Base-by-base conservation (phyloP, 257 asterid genomes). In the Ajuga chamaepitys region DNA sequence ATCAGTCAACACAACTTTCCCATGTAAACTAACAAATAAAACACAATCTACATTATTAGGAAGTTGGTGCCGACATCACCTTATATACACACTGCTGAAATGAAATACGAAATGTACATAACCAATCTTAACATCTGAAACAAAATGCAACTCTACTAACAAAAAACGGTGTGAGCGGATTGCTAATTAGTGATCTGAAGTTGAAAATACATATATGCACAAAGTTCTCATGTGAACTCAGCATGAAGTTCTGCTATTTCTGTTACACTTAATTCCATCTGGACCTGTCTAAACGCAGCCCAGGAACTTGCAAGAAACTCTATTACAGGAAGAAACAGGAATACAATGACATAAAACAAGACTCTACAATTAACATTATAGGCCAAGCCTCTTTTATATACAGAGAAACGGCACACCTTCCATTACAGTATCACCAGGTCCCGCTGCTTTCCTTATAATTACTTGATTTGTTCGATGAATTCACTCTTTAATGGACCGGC, bases 311-410 rank as follows among this genome's bases (percentile, higher is more conserved):
- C 66, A 54, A 50, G 50, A 74, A 48, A 37, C 46, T 48, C 70
- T 67, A 62, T 64, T 75, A 63, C 58, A 73, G 17, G 66, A 51
- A 37, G 64, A 71, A 62, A 68, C 34, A 71, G 75, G 63, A 72
- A 64, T 74, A 69, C 66, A 45, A 70, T 64, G 7, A 53, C 73
- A 69, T 21, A 70, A 75, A 76, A 68, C 72, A 62, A 42, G 77
- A 70, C 78, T 79, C 84, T 75, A 72, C 77, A 69, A 40, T 62
- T 76, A 68, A 67, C 67, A 52, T 58, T 37, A 77, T 63, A 72
- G 77, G 70, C 66, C 66, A 66, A 57, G 68, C 73, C 64, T 58
- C 35, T 53, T n/a, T 51, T 84, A 82, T 82, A 45, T 83, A 88
- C 89, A 82, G 71, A 72, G 54, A 59, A 71, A 62, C 48, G 22